phyloP scores from a whole-genome alignment of 179 eudicot genomes.

The Beta corolliflora region DNA sequence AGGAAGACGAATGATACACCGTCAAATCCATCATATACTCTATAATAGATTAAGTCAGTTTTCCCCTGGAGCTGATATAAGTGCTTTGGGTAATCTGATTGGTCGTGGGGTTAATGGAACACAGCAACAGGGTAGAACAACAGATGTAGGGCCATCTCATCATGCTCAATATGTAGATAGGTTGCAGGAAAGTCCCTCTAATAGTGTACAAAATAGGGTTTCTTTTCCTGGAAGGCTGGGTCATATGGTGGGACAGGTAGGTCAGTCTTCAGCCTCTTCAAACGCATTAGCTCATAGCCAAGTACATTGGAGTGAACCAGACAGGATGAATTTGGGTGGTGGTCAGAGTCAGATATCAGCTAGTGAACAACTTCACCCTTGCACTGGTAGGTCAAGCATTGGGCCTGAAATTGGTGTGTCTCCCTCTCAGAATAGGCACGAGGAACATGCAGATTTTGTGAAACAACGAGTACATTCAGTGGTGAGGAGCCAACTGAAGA shows the following conservation, averaged over 20 bases:
- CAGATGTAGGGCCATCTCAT: constrained; percentile 41
- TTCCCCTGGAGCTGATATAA: constrained; percentile 31
- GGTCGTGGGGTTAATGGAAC: constrained; percentile 27
- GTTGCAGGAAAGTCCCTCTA: constrained; percentile 31
- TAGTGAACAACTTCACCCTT: constrained; percentile 50
- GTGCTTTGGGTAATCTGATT: constrained; percentile 26
- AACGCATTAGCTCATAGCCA: constrained; percentile 34
- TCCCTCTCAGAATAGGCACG: constrained; percentile 42
- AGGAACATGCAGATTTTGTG: constrained; percentile 36
- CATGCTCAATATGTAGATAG: constrained; percentile 36
- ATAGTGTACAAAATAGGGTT: constrained; percentile 32
- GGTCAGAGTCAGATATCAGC: constrained; percentile 28
- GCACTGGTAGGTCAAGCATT: constrained; percentile 50
- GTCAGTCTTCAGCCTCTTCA: constrained; percentile 40
- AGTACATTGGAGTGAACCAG: constrained; percentile 39
- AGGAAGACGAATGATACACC: constrained; percentile 71
- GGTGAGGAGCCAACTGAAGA: constrained; percentile 44
- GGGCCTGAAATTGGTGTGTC: constrained; percentile 36
- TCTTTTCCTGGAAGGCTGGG: constrained; percentile 38
- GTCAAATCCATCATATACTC: constrained; percentile 50
- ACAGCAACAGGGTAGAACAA: constrained; percentile 26
- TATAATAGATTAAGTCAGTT: constrained; percentile 42
- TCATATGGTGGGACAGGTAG: constrained; percentile 37
- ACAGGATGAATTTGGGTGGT: constrained; percentile 34
- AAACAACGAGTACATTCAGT: constrained; percentile 41